These are phyloP conservation scores for Colletotrichum eleusines DNA, from an alignment of 2,329 filamentous ascomycete species.

Conservation along the genomic window DNA sequence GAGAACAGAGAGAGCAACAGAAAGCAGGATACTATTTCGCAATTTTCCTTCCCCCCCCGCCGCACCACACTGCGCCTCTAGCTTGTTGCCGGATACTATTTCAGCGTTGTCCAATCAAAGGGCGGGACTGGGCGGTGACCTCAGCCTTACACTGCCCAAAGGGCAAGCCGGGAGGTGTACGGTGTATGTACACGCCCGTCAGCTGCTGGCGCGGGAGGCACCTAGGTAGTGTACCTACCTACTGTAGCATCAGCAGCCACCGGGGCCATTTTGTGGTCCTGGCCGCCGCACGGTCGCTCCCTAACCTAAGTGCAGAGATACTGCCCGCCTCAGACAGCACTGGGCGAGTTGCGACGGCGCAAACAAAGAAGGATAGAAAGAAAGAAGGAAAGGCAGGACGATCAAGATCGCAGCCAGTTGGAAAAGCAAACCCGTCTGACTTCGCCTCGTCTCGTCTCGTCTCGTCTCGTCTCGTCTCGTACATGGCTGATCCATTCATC, in stretches of 20 bases:
- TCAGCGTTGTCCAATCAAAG: conserved; percentile 13
- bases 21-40: no score
- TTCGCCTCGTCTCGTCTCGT: no score
- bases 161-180: conserved; percentile 21
- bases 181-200: conserved; percentile 13
- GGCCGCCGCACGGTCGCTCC: not conserved
- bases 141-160: conserved; percentile 42
- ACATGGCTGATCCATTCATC: not conserved
- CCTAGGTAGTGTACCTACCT: not conserved
- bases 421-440: not conserved
- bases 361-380: not conserved
- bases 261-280: conserved; percentile 28
- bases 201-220: conserved; percentile 44
- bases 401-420: not conserved
- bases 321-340: conserved; percentile 6
- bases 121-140: conserved; percentile 9
- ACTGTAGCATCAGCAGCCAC: conserved; percentile 42
- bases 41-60: conserved; percentile 12
- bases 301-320: not conserved
- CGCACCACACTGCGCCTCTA: not conserved
- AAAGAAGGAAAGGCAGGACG: not conserved
- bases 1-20: no score
- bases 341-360: not conserved
- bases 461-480: no score
- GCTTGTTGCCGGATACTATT: not conserved